Percentiles rank a stretch among this genome's conserved stretches.
Evolutionary conservation across 176 grass and related monocot genomes (phyloP).

Genomic region (Oryza meyeriana): DNA sequence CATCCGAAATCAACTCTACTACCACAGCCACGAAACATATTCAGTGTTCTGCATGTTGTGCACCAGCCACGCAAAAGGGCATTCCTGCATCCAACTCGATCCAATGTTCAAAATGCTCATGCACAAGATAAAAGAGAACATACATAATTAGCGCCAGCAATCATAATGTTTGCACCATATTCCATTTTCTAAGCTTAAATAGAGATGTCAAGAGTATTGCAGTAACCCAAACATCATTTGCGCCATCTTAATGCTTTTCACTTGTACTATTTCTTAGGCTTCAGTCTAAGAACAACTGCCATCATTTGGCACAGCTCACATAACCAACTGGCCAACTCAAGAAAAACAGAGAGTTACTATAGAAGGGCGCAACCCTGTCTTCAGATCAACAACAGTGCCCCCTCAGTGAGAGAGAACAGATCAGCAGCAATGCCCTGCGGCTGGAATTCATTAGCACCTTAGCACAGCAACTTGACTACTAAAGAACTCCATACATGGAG

Average conservation of each 20-base stretch:
- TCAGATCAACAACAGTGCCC: neutral
- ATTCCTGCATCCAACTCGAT: neutral
- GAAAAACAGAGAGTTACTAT: neutral
- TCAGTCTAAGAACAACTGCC: neutral
- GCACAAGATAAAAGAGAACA: neutral
- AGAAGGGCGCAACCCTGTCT: neutral
- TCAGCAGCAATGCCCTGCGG: neutral
- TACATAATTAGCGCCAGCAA: neutral
- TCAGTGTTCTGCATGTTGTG: neutral
- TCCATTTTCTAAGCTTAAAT: neutral
- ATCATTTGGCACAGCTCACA: neutral
- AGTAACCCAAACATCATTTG: neutral
- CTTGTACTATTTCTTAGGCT: neutral
- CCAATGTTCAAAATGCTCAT: neutral
- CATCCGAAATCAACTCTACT: neutral
- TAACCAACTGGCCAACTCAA: neutral
- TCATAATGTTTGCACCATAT: neutral
- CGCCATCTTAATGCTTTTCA: neutral
- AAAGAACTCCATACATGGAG: neutral
- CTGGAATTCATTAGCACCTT: slow-evolving; percentile 4
- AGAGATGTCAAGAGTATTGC: neutral
- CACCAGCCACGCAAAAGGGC: neutral
- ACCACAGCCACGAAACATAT: too few species aligned
- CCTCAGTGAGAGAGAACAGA: neutral
- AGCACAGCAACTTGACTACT: neutral